Base-by-base conservation (phyloP, 352 stramenopile genomes). In the Vaucheria bursata region DNA sequence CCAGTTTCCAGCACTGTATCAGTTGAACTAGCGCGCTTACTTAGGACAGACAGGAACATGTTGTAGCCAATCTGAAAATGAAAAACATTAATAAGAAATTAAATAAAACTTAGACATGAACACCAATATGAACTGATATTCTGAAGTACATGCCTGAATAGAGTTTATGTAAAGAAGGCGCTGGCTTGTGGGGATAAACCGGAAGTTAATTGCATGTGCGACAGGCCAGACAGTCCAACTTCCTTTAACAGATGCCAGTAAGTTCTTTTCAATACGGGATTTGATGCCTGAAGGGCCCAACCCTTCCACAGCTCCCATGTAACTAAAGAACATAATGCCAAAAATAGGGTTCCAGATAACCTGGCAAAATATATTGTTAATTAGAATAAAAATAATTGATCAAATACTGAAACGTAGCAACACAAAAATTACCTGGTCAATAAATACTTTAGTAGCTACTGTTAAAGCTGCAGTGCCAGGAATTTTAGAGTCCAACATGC, bases 151-250 rank as follows among this genome's bases (percentile, higher is more conserved):
- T 12, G 39, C 65, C 79, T 93, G 89, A 73, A 93, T 91, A 29
- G 85, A 91, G 83, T 93, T 93, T 83, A 93, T 92, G 86, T 93
- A 93, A 25, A 93, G 84, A 71, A 93, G 85, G 75, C 89, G 87
- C 75, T 92, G 89, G 34, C 80, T 85, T n/a, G 87, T 88, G 64
- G 88, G 88, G 66, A 93, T 83, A 80, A 91, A 92, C 31, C 86
- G 87, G 87, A 93, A 93, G 87, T 93, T 93, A 78, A 90, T 88
- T 74, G 88, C 85, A 81, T 92, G 86, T 34, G 89, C 89, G 29
- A 90, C 85, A n/a, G 91, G 87, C 89, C 89, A 93, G 39, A 93
- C 89, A 38, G 88, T 89, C 89, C 89, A 93, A 18, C 67, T 80
- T 78, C 85, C 84, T 80, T 85, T 88, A 77, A 89, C 89, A 64